A percentile compares a stretch with the other conserved stretches of the same genome.
phyloP scores from a whole-genome alignment of 2,329 filamentous ascomycete species.

The Helotiales sp. region DNA sequence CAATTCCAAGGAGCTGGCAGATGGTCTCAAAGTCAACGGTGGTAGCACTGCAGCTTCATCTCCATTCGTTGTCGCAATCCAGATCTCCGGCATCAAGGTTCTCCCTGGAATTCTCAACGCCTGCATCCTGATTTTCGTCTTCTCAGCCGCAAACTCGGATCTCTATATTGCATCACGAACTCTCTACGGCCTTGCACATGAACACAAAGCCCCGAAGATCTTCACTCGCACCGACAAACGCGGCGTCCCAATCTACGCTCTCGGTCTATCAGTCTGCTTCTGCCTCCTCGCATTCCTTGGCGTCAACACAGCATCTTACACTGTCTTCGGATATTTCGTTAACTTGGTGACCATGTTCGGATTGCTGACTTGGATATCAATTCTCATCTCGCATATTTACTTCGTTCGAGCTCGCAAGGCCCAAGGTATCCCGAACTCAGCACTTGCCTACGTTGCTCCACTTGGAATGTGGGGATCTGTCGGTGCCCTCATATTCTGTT shows the following conservation, averaged over 20 bases:
- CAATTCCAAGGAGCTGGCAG: slow-evolving; percentile 58
- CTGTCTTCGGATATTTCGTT: slow-evolving; percentile 70
- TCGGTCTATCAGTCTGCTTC: slow-evolving; percentile 48
- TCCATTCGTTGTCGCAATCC: slow-evolving; percentile 58
- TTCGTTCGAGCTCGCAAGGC: slow-evolving; percentile 63
- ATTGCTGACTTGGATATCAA: slow-evolving; percentile 41
- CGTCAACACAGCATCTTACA: slow-evolving; percentile 56
- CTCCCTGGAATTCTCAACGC: slow-evolving; percentile 69
- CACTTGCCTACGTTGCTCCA: slow-evolving; percentile 66
- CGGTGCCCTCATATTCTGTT: slow-evolving; percentile 67
- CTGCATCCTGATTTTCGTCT: slow-evolving; percentile 65
- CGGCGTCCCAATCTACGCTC: slow-evolving; percentile 49
- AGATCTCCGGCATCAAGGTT: slow-evolving; percentile 60
- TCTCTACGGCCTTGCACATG: slow-evolving; percentile 66
- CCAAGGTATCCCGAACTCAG: slow-evolving; percentile 55
- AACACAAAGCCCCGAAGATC: slow-evolving; percentile 62
- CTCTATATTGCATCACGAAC: slow-evolving; percentile 69
- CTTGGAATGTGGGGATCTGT: slow-evolving; percentile 71
- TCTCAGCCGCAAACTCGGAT: slow-evolving; percentile 60
- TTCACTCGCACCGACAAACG: slow-evolving; percentile 58
- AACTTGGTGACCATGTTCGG: slow-evolving; percentile 54
- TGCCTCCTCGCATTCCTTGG: slow-evolving; percentile 69
- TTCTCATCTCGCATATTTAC: slow-evolving; percentile 67
- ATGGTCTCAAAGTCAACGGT: slow-evolving; percentile 46
- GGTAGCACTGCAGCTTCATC: slow-evolving; percentile 49